phyloP scores from a whole-genome alignment of 768 basidiomycete species.

The Trametes coccinea region DNA sequence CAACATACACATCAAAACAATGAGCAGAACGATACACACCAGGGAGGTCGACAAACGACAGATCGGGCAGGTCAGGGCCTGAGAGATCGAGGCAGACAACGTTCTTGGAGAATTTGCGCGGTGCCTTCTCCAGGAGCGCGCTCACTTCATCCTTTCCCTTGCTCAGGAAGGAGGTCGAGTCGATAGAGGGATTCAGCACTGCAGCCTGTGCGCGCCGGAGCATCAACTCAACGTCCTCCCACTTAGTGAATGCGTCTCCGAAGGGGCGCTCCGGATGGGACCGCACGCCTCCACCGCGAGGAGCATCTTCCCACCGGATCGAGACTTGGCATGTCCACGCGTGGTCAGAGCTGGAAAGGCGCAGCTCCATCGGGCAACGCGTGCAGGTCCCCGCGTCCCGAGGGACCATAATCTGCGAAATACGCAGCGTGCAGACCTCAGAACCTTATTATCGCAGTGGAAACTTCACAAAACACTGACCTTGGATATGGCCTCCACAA shows the following conservation, averaged over 20 bases:
- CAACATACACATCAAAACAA: no score
- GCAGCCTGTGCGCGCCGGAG: constrained; percentile 64
- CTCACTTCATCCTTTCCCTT: neutral
- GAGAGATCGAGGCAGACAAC: constrained; percentile 30
- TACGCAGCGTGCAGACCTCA: no score
- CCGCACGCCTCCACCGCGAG: constrained; percentile 27
- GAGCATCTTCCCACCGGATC: constrained; percentile 45
- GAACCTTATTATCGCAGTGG: no score
- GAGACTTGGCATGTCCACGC: constrained; percentile 38
- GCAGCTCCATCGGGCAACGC: constrained; percentile 41
- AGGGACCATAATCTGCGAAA: constrained; percentile 22
- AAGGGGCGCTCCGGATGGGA: constrained; percentile 39
- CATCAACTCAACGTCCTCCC: constrained; percentile 47
- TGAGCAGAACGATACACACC: constrained; percentile 18
- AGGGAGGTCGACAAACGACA: constrained; percentile 32
- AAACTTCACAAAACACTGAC: constrained; percentile 43
- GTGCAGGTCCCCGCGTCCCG: constrained; percentile 46
- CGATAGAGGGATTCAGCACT: constrained; percentile 48
- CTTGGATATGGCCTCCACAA: constrained; percentile 53
- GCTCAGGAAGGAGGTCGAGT: constrained; percentile 23
- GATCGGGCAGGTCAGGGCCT: constrained; percentile 29
- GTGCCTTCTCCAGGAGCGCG: neutral
- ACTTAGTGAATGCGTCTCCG: constrained; percentile 37
- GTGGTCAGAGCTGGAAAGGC: constrained; percentile 25
- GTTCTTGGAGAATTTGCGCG: constrained; percentile 28